Evolutionary conservation across 371 early-diverging fungal genomes (phyloP).

Genomic region (Mortierella sp.): DNA sequence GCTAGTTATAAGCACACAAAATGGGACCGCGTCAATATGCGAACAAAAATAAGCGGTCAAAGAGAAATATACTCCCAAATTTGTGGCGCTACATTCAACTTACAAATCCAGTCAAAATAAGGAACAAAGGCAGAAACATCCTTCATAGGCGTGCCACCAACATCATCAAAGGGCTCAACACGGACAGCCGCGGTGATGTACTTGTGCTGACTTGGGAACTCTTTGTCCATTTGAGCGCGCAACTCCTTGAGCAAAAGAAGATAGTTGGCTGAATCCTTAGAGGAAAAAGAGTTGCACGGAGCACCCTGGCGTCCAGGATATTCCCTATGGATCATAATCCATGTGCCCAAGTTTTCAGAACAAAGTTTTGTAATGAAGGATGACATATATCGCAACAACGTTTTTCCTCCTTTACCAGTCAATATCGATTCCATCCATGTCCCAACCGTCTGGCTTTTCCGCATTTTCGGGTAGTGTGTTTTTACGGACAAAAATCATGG

Average conservation of each 20-base stretch:
- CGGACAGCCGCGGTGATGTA: slow-evolving; percentile 68
- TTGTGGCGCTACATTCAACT: slow-evolving; percentile 21
- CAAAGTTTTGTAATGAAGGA: background rate
- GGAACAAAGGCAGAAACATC: slow-evolving; percentile 70
- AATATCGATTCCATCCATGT: slow-evolving; percentile 56
- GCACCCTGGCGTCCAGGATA: slow-evolving; percentile 75
- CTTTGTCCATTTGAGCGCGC: slow-evolving; percentile 67
- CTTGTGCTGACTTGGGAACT: slow-evolving; percentile 67
- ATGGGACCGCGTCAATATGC: background rate
- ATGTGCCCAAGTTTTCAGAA: too few species aligned
- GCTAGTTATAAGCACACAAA: slow-evolving; percentile 5
- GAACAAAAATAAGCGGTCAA: background rate
- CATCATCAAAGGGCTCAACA: slow-evolving; percentile 67
- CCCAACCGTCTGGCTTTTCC: slow-evolving; percentile 40
- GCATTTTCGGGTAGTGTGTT: slow-evolving; percentile 42
- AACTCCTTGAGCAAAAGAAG: slow-evolving; percentile 67
- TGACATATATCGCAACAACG: too few species aligned
- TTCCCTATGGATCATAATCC: slow-evolving; percentile 78
- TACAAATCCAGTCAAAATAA: slow-evolving; percentile 73
- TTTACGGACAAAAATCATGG: slow-evolving; percentile 48
- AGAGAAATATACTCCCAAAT: too few species aligned
- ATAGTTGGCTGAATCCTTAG: slow-evolving; percentile 65
- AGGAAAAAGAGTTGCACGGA: slow-evolving; percentile 67
- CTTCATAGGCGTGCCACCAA: slow-evolving; percentile 61
- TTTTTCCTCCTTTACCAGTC: slow-evolving; percentile 38